phyloP scores from a whole-genome alignment of 2,329 filamentous ascomycete species.

The Dactylellina sp. region DNA sequence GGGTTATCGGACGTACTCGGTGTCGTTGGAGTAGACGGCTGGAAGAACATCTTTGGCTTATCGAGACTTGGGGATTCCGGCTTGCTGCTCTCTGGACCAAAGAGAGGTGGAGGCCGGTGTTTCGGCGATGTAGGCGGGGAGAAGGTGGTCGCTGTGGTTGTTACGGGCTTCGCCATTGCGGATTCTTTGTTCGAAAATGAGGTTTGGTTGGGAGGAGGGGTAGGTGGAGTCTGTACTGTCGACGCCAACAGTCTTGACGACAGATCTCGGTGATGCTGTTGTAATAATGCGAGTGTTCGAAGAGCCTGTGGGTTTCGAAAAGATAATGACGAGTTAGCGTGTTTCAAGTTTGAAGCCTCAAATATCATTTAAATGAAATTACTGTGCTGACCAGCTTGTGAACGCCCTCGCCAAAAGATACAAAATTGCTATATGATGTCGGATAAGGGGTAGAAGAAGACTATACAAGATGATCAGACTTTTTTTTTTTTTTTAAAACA shows the following conservation, averaged over 20 bases:
- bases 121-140: conserved; percentile 55
- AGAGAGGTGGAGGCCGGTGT: conserved; percentile 53
- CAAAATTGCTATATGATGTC: conserved; percentile 55
- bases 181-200: conserved; percentile 52
- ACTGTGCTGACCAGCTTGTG: conserved; percentile 56
- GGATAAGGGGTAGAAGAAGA: conserved; percentile 54
- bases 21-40: conserved; percentile 54
- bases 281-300: conserved; percentile 54
- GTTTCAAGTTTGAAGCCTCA: conserved; percentile 57
- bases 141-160: conserved; percentile 49
- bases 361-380: conserved; percentile 55
- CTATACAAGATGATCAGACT: conserved; percentile 51
- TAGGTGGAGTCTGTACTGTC: conserved; percentile 54
- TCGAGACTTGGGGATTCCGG: conserved; percentile 46
- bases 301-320: conserved; percentile 56
- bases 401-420: conserved; percentile 50
- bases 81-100: conserved; percentile 42
- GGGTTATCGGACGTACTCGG: conserved; percentile 54
- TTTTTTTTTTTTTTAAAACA: conserved; percentile 21
- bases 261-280: conserved; percentile 55
- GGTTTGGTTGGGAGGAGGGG: conserved; percentile 56
- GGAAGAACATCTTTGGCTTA: conserved; percentile 56
- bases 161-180: conserved; percentile 52
- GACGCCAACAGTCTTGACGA: conserved; percentile 55
- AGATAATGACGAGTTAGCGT: conserved; percentile 51